Evolutionary conservation across 1,139 yeast genomes (phyloP).

Genomic region (Waltiozyma solani): DNA sequence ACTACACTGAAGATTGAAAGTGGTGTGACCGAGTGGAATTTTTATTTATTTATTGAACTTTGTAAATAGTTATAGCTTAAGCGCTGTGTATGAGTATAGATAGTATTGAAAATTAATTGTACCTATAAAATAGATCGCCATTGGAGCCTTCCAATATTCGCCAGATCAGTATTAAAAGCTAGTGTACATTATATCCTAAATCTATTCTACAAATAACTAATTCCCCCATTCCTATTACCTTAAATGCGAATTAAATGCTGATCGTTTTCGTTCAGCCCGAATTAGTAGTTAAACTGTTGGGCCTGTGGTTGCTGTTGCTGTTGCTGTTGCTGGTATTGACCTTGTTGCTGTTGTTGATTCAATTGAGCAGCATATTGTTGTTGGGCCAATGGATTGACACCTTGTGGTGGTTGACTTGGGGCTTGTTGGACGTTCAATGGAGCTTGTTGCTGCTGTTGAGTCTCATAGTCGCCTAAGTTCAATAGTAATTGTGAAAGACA

Average conservation of each 20-base stretch:
- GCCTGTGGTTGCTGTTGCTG: slow-evolving; percentile 5
- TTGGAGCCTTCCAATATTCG: too few species aligned
- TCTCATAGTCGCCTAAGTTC: slow-evolving; percentile 36
- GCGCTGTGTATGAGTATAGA: too few species aligned
- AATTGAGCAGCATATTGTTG: not conserved
- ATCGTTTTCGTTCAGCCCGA: too few species aligned
- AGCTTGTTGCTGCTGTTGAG: slow-evolving; percentile 9
- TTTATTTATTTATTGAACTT: not conserved
- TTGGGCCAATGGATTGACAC: not conserved
- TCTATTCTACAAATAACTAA: too few species aligned
- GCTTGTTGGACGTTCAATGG: slow-evolving; percentile 1
- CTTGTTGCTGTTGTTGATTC: slow-evolving; percentile 5
- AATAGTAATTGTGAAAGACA: slow-evolving; percentile 78
- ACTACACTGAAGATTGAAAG: not conserved
- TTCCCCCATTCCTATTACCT: too few species aligned
- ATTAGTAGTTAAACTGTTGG: not conserved
- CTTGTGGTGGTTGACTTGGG: not conserved
- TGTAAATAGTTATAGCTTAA: too few species aligned
- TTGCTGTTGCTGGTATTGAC: slow-evolving; percentile 4
- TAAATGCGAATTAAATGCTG: too few species aligned
- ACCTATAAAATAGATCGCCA: too few species aligned
- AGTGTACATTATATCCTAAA: too few species aligned
- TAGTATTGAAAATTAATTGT: too few species aligned
- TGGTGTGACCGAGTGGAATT: not conserved
- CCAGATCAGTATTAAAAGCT: too few species aligned